These are phyloP conservation scores for Blastocystis sp. DNA, from an alignment of 352 stramenopile species.

Conservation along the genomic window DNA sequence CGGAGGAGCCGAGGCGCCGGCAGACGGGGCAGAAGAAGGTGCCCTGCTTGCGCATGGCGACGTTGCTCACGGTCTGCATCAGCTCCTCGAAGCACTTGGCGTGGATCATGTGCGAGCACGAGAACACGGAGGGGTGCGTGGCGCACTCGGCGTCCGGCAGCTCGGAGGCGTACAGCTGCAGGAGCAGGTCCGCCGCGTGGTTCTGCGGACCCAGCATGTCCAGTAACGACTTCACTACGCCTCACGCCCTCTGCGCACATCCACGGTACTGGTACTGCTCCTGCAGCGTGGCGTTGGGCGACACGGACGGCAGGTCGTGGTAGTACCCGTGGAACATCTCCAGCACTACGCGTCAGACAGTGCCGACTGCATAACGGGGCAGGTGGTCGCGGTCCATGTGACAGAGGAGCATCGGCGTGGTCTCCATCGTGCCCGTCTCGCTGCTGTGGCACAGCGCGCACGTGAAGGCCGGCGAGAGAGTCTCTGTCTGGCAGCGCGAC, in stretches of 20 bases:
- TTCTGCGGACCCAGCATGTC: background rate
- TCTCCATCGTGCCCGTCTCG: background rate
- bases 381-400: background rate
- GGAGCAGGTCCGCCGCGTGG: background rate
- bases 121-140: background rate
- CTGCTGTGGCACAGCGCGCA: conserved; percentile 1
- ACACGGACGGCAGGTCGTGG: background rate
- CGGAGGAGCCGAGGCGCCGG: conserved; percentile 1
- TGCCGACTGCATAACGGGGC: no score
- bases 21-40: conserved; percentile 66
- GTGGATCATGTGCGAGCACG: conserved; percentile 48
- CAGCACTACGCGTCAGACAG: conserved; percentile 11
- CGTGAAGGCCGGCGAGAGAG: background rate
- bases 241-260: background rate
- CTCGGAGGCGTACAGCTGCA: background rate
- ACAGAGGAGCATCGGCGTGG: conserved; percentile 7
- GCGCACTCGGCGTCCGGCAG: background rate
- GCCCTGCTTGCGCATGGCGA: background rate
- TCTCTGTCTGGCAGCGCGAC: background rate
- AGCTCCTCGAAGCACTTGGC: conserved; percentile 32
- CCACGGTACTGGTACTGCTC: conserved; percentile 3
- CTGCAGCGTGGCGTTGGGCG: conserved; percentile 18
- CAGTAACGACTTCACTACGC: background rate
- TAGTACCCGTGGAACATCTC: conserved; percentile 9
- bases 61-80: background rate